These are phyloP conservation scores for Pilaira anomala DNA, from an alignment of 192 early-diverging fungal species.

Conservation along the genomic window DNA sequence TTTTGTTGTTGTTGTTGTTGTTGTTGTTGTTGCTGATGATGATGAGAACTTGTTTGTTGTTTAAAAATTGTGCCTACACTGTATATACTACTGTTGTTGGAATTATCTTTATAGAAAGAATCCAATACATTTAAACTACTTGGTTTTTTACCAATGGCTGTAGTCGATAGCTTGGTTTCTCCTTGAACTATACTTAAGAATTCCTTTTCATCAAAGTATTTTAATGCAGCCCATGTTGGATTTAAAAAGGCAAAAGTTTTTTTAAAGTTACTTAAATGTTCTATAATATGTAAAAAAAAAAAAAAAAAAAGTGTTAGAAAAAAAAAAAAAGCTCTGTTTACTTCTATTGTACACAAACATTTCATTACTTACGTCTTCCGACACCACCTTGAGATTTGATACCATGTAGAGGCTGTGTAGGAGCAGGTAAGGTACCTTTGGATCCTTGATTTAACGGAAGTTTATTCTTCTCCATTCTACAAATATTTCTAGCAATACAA, in stretches of 20 bases:
- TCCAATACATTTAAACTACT: not conserved
- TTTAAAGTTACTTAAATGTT: slow-evolving; percentile 24
- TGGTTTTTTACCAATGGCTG: slow-evolving; percentile 15
- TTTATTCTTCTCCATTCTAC: slow-evolving; percentile 36
- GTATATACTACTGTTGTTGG: too few relatives aligned
- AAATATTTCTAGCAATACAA: slow-evolving; percentile 39
- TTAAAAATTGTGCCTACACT: too few relatives aligned
- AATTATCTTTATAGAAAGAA: not conserved
- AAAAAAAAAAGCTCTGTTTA: not conserved
- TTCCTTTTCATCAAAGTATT: slow-evolving; percentile 37
- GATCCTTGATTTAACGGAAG: slow-evolving; percentile 31
- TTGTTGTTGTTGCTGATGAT: too few relatives aligned
- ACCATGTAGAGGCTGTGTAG: slow-evolving; percentile 30
- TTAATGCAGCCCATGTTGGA: slow-evolving; percentile 37
- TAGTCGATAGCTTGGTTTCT: slow-evolving; percentile 9
- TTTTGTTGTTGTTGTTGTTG: too few relatives aligned
- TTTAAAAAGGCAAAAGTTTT: slow-evolving; percentile 32
- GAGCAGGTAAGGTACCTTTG: slow-evolving; percentile 31
- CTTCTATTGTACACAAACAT: not conserved
- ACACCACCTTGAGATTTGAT: slow-evolving; percentile 28
- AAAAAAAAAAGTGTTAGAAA: not conserved
- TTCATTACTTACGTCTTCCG: slow-evolving; percentile 31
- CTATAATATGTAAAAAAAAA: slow-evolving; percentile 9
- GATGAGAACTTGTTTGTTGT: too few relatives aligned
- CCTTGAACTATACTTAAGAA: slow-evolving; percentile 34